Percentiles rank a stretch among this genome's conserved stretches.
Conservation (phyloP, 768 basidiomycete genomes). For the Mycena sanguinolenta region DNA sequence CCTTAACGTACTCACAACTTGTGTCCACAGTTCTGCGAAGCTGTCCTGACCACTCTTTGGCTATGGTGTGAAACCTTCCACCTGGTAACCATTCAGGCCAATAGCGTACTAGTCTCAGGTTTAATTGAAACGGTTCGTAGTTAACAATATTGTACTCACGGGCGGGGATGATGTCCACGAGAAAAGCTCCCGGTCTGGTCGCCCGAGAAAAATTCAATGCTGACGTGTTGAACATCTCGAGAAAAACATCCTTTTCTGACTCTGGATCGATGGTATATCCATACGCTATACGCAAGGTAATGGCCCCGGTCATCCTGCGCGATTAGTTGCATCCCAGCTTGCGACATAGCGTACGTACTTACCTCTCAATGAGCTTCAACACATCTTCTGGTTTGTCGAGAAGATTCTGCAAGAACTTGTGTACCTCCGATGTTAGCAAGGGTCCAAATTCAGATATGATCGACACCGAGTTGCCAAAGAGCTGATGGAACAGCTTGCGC, state of each 20-base stretch:
- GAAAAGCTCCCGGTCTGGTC: too few relatives aligned
- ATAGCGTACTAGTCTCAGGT: conserved; percentile 45
- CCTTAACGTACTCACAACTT: too few relatives aligned
- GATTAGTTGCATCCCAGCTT: background rate
- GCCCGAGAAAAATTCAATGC: background rate
- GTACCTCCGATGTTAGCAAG: conserved; percentile 27
- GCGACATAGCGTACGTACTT: too few relatives aligned
- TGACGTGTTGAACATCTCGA: background rate
- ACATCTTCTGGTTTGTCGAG: too few relatives aligned
- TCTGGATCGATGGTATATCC: conserved; percentile 19
- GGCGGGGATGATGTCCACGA: too few relatives aligned
- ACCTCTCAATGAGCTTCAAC: too few relatives aligned
- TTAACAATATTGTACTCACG: background rate
- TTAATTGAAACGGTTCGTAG: background rate
- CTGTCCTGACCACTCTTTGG: background rate
- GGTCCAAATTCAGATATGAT: conserved; percentile 1
- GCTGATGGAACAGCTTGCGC: conserved; percentile 25
- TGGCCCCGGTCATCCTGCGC: conserved; percentile 14
- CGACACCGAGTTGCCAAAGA: conserved; percentile 24
- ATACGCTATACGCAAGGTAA: conserved; percentile 27
- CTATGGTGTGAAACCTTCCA: conserved; percentile 7
- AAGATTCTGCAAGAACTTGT: conserved; percentile 17
- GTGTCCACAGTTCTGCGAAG: background rate
- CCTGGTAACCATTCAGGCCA: conserved; percentile 24
- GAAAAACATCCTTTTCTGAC: background rate